Evolutionary conservation across 2,329 filamentous ascomycete species (phyloP), one percentile per base, ranked within the genome.

Genomic region (Penicillium sp.): DNA sequence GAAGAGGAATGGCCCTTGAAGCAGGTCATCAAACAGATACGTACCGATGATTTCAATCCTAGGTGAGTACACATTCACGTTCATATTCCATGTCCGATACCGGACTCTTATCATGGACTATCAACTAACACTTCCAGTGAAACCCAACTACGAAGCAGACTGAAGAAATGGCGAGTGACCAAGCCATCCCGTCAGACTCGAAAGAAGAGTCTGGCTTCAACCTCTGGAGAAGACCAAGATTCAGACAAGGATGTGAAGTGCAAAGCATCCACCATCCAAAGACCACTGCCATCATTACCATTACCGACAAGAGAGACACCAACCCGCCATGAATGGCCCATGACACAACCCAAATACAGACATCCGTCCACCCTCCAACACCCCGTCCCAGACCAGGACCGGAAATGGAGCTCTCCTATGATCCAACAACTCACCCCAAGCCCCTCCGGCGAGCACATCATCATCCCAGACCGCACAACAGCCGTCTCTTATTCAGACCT

Each of bases 111-210:
- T 39, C 27, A 31, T 25, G 27, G 23, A 55, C 3, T 21, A 29
- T 42, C 5, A 9, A 21, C 45, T 49, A 52, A 49, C 29, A 36
- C 17, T n/a, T 19, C 38, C 55, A 78, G 76, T 66, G 76, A 78
- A 64, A 78, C 75, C n/a, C 76, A 78, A 63, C 60, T 77, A 56
- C 74, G 76, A 54, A 78, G 76, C 58, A 70, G 74, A 53, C 59
- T 78, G 47, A 78, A 78, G 72, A 78, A 77, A 68, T 78, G 76
- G 76, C 68, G 76, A 21, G 75, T 78, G 39, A 78, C 74, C 55
- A 78, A 78, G 58, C 75, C 75, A n/a, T 77, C 75, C 25, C 75
- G 75, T 17, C 75, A 77, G 58, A 74, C 70, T 50, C 71, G 75
- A 50, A 77, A 76, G 67, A 77, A 76, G 50, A 66, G 70, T n/a